Percentiles rank a stretch among this genome's conserved stretches.
These are phyloP conservation scores for Suhomyces bolitotheri DNA, from an alignment of 1,139 yeast species.

Conservation along the genomic window DNA sequence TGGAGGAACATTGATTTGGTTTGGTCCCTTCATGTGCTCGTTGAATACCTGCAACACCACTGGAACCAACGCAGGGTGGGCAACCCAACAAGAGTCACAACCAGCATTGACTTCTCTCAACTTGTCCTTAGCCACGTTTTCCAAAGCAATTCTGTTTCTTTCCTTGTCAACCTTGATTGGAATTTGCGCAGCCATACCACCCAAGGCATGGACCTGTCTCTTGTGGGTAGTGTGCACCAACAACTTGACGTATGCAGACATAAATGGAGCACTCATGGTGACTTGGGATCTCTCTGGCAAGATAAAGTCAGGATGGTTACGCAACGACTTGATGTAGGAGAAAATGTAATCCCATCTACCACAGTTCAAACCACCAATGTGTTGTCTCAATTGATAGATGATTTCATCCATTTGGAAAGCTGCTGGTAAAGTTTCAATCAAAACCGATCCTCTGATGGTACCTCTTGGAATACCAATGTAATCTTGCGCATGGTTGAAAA, in stretches of 20 bases:
- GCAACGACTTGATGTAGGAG: constrained; percentile 29
- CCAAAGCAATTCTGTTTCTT: constrained; percentile 27
- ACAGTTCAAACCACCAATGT: constrained; percentile 32
- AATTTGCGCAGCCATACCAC: constrained; percentile 36
- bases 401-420: constrained; percentile 36
- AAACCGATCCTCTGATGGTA: constrained; percentile 31
- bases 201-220: constrained; percentile 33
- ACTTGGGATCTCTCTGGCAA: constrained; percentile 30
- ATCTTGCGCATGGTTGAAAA: constrained; percentile 31
- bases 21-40: constrained; percentile 82
- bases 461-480: constrained; percentile 25
- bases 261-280: constrained; percentile 31
- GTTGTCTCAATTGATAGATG: constrained; percentile 30
- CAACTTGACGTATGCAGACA: constrained; percentile 28
- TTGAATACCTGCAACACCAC: constrained; percentile 76
- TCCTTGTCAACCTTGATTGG: constrained; percentile 30
- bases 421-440: constrained; percentile 33
- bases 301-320: constrained; percentile 25
- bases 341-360: constrained; percentile 36
- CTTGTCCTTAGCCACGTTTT: constrained; percentile 28
- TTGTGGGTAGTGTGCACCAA: constrained; percentile 31
- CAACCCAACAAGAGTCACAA: constrained; percentile 83
- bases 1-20: constrained; percentile 69
- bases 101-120: constrained; percentile 71
- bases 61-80: constrained; percentile 76